Evolutionary conservation across 2,329 filamentous ascomycete species (phyloP).

Genomic region (Massarina eburnea): DNA sequence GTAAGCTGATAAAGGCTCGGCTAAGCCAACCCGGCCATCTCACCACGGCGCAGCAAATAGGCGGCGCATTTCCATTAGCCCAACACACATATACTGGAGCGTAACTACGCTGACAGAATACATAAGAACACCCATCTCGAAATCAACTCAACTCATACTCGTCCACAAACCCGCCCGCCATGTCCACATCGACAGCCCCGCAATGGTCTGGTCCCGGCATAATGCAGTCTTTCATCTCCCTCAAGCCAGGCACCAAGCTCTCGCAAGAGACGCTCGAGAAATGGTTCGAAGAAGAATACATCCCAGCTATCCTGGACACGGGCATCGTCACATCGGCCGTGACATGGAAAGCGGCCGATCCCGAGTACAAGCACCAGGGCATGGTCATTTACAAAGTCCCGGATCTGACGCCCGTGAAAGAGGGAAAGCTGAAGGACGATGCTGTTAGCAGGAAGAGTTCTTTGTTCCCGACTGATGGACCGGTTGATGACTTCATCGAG

Average conservation of each 20-base stretch:
- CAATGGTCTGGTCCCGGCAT: constrained; percentile 27
- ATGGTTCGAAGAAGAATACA: constrained; percentile 28
- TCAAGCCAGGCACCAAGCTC: constrained; percentile 15
- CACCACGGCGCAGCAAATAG: no score
- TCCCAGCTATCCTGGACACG: constrained; percentile 22
- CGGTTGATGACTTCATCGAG: constrained; percentile 20
- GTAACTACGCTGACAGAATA: no score
- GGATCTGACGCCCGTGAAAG: constrained; percentile 20
- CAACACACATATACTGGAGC: no score
- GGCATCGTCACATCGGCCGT: constrained; percentile 17
- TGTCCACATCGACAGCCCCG: no score
- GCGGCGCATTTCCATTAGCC: no score
- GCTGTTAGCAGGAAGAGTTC: constrained; percentile 19
- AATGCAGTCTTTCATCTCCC: constrained; percentile 20
- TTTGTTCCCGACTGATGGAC: constrained; percentile 15
- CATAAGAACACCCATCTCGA: no score
- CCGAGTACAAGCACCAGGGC: constrained; percentile 19
- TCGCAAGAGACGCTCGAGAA: constrained; percentile 20
- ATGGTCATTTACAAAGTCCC: constrained; percentile 28
- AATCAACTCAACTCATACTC: no score
- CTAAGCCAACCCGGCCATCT: no score
- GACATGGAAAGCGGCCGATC: constrained; percentile 25
- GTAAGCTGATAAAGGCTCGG: no score
- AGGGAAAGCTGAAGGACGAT: constrained; percentile 14
- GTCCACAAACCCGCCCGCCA: no score